Conservation (phyloP, 2,329 filamentous ascomycete species). For the Paecilomyces formosus region DNA sequence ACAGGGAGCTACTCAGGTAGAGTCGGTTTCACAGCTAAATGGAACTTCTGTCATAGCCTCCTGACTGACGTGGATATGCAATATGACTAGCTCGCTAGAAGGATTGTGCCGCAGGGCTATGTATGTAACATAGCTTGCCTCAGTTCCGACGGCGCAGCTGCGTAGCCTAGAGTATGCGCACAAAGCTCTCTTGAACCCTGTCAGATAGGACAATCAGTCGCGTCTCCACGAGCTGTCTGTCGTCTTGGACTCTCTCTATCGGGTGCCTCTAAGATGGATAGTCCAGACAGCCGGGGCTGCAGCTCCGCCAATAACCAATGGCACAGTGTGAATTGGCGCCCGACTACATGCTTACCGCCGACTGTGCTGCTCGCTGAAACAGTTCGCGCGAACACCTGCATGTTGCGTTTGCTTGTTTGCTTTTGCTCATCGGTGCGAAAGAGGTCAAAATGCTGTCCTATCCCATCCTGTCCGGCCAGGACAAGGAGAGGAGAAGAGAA, state of each 20-base stretch:
- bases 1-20: neutral
- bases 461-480: neutral
- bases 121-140: neutral
- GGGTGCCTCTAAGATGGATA: neutral
- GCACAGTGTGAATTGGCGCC: neutral
- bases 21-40: no score
- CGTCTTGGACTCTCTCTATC: neutral
- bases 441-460: neutral
- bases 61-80: neutral
- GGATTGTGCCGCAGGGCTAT: neutral
- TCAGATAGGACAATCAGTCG: neutral
- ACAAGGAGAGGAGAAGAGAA: neutral
- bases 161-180: neutral
- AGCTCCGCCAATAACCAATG: neutral
- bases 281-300: neutral
- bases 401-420: neutral
- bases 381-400: neutral
- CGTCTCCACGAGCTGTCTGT: neutral
- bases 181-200: neutral
- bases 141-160: neutral
- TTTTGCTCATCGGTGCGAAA: neutral
- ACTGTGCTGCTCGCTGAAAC: neutral
- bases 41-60: neutral
- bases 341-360: neutral
- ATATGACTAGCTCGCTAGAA: neutral